Evolutionary conservation across 768 basidiomycete species (phyloP), one percentile per base, ranked within the genome.

Genomic region (Neoboletus brunneissimus): DNA sequence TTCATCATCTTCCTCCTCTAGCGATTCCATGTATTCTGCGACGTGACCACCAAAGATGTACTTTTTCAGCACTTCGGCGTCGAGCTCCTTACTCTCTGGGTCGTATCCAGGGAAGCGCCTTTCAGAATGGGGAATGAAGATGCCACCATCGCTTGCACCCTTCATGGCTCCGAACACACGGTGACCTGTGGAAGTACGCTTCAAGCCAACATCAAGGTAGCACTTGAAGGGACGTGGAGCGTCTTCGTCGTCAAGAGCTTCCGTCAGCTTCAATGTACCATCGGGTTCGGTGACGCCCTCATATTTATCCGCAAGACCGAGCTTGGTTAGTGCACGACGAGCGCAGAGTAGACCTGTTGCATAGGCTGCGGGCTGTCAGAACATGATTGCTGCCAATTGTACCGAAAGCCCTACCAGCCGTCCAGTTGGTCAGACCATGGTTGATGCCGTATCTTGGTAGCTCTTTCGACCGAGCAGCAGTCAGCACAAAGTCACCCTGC

Each of bases 1-100:
- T 78, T 98, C 96, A 67, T 98, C 97, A 71, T 99, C 97, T 79
- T 99, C 97, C 82, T 99, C 97, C 79, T 99, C 97, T 52, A 98
- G 79, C 55, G 87, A 90, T 79, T 98, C 92, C 97, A 99, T 99
- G 82, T 98, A 99, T 77, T 98, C 97, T 49, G 97, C 93, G 55
- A 99, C 89, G 73, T 99, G 97, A 51, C 95, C 95, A 72, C 92
- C 95, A 66, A 81, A 90, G 73, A 99, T 98, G 80, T 99, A 99
- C 77, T 96, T 96, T 74, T 96, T 94, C 69, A 98, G 80, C 54
- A 88, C 85, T 75, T 98, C 97, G 43, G 92, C 86, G 60, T 99
- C 94, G 59, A 99, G 83, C 73, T 87, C 78, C 82, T 99, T 99
- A 73, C 75, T 71, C 76, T 99, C 97, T 56, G 88, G 77, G 75